Percentiles rank a stretch among this genome's conserved stretches.
These are phyloP conservation scores for Aspergillus japonicus DNA, from an alignment of 2,329 filamentous ascomycete species.

Conservation along the genomic window DNA sequence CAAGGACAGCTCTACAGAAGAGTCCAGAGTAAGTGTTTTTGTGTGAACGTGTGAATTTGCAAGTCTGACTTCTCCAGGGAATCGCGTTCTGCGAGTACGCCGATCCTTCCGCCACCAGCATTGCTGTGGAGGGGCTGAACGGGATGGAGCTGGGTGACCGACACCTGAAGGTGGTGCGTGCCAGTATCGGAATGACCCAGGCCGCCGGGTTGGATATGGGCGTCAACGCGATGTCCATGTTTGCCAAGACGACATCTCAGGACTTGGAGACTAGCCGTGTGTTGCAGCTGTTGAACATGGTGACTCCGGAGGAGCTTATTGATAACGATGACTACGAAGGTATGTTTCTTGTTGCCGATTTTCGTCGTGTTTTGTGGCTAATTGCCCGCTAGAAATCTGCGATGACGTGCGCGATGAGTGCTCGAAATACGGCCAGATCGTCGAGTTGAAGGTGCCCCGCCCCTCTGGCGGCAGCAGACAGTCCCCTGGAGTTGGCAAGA, in stretches of 20 bases:
- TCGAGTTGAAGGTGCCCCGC: slow-evolving; percentile 90
- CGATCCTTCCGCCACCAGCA: slow-evolving; percentile 70
- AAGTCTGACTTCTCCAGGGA: slow-evolving; percentile 56
- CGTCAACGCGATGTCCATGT: slow-evolving; percentile 96
- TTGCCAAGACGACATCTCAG: slow-evolving; percentile 81
- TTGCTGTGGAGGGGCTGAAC: slow-evolving; percentile 87
- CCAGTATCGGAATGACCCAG: slow-evolving; percentile 92
- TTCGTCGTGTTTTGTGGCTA: not conserved
- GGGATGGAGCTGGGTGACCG: slow-evolving; percentile 90
- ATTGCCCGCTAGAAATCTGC: slow-evolving; percentile 71
- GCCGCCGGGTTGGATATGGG: slow-evolving; percentile 89
- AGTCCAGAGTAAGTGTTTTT: slow-evolving; percentile 70
- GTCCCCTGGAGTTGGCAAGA: slow-evolving; percentile 90
- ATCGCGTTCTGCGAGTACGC: slow-evolving; percentile 96
- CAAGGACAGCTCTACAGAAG: slow-evolving; percentile 79
- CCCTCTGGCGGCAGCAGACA: slow-evolving; percentile 80
- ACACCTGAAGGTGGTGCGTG: slow-evolving; percentile 79
- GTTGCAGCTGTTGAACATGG: slow-evolving; percentile 95
- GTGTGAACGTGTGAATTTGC: not conserved
- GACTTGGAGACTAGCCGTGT: slow-evolving; percentile 80
- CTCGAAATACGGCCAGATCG: slow-evolving; percentile 78
- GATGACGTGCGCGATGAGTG: slow-evolving; percentile 95
- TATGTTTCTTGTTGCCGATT: slow-evolving; percentile 42
- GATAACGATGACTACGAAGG: slow-evolving; percentile 95
- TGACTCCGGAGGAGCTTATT: slow-evolving; percentile 90